Evolutionary conservation across 441 rosid genomes (phyloP), one percentile per base, ranked within the genome.

Genomic region (Erodium texanum): DNA sequence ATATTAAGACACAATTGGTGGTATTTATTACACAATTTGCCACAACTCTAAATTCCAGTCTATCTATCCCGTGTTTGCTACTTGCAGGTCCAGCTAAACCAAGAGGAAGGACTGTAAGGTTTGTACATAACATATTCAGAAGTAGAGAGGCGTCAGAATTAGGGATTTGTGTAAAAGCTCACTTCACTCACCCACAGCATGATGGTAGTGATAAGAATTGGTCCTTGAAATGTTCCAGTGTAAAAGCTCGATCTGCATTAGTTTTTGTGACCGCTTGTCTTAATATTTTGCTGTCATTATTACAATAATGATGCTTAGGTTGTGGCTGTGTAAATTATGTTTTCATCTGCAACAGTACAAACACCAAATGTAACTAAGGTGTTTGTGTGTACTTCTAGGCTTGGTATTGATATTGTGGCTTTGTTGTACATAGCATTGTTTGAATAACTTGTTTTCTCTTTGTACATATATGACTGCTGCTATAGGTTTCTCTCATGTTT

Each of bases 81-180:
- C 11, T 23, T 66, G 79, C 79, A 81, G 86, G 78, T 75, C 45
- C 69, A 71, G 59, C 67, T 14, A 69, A 56, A 72, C 14, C 45
- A 63, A 23, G n/a, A n/a, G n/a, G n/a, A 64, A 64, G 75, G 50
- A 41, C 43, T 8, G 18, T 18, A 59, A 66, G 74, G 69, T 24
- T 69, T 80, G 82, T 80, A 80, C 15, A 78, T 80, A 82, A 73
- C 58, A 68, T 73, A n/a, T 64, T 68, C 66, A 69, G 75, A 71
- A 38, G 63, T 58, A 76, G 66, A 10, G 41, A 64, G 62, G 70
- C 58, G 43, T 76, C 38, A 24, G 66, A 71, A 19, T 48, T 56
- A 69, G 76, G 8, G 41, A 36, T 36, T 36, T 36, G 41, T 36
- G 41, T 78, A 62, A 64, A 76, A 72, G 74, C 65, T 69, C 34